Base-by-base conservation (phyloP, 75 land plant genomes). In the Selaginella moellendorffii region DNA sequence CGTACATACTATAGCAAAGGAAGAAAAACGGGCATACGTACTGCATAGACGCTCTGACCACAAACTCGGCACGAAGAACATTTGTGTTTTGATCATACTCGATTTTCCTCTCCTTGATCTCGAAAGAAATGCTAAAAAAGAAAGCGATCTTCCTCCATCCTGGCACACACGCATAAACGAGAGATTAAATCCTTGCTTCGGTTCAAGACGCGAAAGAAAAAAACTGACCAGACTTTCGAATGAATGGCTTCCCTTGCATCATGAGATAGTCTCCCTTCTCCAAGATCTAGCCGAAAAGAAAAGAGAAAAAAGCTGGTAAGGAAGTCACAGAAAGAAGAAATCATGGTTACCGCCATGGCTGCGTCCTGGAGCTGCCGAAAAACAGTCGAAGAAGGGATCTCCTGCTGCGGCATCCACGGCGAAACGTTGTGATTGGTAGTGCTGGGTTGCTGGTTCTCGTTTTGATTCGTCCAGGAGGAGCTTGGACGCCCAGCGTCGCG, bases 121-220 rank as follows among this genome's bases (percentile, higher is more conserved):
- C 97, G 72, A 74, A 86, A 0, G 97, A 90, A 22, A 90, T 58
- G 54, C 86, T 90, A 82, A 90, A 90, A 70, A 76, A 90, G 65
- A 78, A 90, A 28, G 92, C 79, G 30, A 90, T 86, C 71, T 90
- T 90, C 54, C 97, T 78, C 97, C 97, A 90, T 20, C 97, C 97
- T 90, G 63, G 14, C 62, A 29, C 26, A 79, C 42, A 66, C n/a
- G n/a, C n/a, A n/a, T n/a, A n/a, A n/a, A n/a, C n/a, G n/a, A n/a
- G n/a, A n/a, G n/a, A n/a, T n/a, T n/a, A n/a, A n/a, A n/a, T n/a
- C n/a, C n/a, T n/a, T n/a, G n/a, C n/a, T n/a, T n/a, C n/a, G n/a
- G 9, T 56, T 29, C 24, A 54, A n/a, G 52, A 53, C 17, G 23
- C 42, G 64, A 52, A 27, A 31, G 1, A 22, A n/a, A 2, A 26